Conservation (phyloP, 768 basidiomycete species). For the Tricholoma flavovirens region DNA sequence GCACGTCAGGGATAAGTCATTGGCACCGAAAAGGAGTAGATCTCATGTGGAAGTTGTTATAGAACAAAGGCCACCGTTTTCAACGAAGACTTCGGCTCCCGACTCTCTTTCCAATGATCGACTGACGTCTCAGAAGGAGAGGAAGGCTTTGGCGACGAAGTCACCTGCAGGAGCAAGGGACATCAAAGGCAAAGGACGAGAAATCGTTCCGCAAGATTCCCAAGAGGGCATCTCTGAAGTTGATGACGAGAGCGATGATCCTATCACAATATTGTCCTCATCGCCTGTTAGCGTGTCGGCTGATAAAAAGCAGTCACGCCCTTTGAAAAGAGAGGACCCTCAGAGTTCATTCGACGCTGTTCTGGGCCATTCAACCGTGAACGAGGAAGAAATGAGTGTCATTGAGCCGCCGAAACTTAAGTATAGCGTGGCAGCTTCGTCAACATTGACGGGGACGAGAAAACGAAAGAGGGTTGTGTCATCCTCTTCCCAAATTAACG, state of each 20-base stretch:
- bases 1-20: not conserved
- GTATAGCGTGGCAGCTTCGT: not conserved
- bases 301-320: not conserved
- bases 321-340: not conserved
- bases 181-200: not conserved
- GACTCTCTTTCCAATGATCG: not conserved
- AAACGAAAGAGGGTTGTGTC: slow-evolving; percentile 20
- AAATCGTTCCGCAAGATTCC: not conserved
- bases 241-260: slow-evolving; percentile 20
- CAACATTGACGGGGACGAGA: slow-evolving; percentile 1
- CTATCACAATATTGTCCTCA: slow-evolving; percentile 7
- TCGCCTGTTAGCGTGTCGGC: slow-evolving; percentile 6
- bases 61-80: slow-evolving; percentile 3
- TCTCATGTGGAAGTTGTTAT: slow-evolving; percentile 14
- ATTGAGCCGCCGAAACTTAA: slow-evolving; percentile 1
- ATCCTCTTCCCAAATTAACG: slow-evolving; percentile 7
- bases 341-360: not conserved
- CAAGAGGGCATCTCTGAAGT: slow-evolving; percentile 8
- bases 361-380: not conserved
- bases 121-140: not conserved
- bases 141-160: not conserved
- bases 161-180: not conserved
- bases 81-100: not conserved
- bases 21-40: not conserved
- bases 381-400: not conserved